Evolutionary conservation across 768 basidiomycete species (phyloP).

Genomic region (Tremella mesenterica): DNA sequence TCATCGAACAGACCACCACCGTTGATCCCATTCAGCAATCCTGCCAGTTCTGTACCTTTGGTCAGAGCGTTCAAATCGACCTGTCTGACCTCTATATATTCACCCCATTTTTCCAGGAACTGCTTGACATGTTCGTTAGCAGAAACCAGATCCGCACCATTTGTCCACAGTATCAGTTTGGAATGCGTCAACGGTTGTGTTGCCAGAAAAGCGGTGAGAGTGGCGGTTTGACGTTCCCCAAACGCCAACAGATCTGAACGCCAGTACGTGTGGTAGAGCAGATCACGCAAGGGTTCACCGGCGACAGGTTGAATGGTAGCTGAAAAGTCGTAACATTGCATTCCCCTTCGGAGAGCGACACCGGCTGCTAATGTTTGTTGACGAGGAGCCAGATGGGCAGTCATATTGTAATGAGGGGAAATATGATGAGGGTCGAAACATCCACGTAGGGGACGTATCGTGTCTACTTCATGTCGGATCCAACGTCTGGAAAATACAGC

Average conservation of each 20-base stretch:
- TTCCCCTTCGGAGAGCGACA: conserved; percentile 62
- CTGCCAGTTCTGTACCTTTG: conserved; percentile 66
- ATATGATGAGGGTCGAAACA: conserved; percentile 35
- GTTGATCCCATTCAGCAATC: conserved; percentile 48
- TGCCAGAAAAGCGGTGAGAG: conserved; percentile 87
- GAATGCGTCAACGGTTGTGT: conserved; percentile 65
- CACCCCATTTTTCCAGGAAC: conserved; percentile 59
- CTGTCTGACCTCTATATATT: conserved; percentile 60
- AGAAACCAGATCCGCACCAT: conserved; percentile 54
- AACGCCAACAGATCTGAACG: conserved; percentile 77
- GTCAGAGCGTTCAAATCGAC: conserved; percentile 64
- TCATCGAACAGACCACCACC: conserved; percentile 52
- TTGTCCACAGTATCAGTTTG: conserved; percentile 81
- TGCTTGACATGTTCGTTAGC: conserved; percentile 50
- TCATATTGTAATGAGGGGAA: conserved; percentile 34
- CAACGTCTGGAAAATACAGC: conserved; percentile 68
- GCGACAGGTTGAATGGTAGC: conserved; percentile 57
- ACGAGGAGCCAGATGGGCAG: conserved; percentile 49
- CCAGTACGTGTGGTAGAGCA: conserved; percentile 89
- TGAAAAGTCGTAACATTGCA: conserved; percentile 90
- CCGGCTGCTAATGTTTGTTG: conserved; percentile 70
- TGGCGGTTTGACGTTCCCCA: conserved; percentile 71
- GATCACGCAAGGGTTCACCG: conserved; percentile 31
- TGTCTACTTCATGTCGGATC: conserved; percentile 64
- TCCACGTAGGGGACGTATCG: conserved; percentile 51